phyloP scores from a whole-genome alignment of 2,329 filamentous ascomycete genomes.

The Beauveria asiatica region DNA sequence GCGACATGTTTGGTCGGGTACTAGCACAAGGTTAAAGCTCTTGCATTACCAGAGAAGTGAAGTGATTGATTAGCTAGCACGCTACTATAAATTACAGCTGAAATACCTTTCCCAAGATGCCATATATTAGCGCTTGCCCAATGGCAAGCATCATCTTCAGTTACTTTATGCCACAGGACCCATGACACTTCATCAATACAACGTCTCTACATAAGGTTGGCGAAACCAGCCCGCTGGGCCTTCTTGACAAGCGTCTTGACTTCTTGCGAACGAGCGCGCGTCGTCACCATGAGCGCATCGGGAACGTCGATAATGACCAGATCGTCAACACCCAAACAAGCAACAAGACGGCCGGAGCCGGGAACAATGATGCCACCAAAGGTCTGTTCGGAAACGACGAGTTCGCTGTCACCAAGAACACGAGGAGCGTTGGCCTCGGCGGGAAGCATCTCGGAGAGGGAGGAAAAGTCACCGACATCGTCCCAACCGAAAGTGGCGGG shows the following conservation, averaged over 20 bases:
- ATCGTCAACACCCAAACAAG: slow-evolving; percentile 20
- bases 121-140: slow-evolving; percentile 4
- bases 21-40: neutral
- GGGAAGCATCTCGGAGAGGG: slow-evolving; percentile 20
- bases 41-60: neutral
- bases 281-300: slow-evolving; percentile 21
- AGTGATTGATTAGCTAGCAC: slow-evolving; percentile 11
- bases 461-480: slow-evolving; percentile 21
- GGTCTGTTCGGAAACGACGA: slow-evolving; percentile 19
- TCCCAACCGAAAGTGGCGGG: slow-evolving; percentile 21
- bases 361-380: slow-evolving; percentile 20
- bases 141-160: neutral
- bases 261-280: slow-evolving; percentile 20
- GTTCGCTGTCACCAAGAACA: slow-evolving; percentile 17
- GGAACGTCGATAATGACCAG: slow-evolving; percentile 20
- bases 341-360: slow-evolving; percentile 19
- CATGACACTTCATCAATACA: slow-evolving; percentile 7
- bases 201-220: slow-evolving; percentile 15
- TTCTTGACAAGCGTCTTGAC: slow-evolving; percentile 21
- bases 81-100: slow-evolving; percentile 12
- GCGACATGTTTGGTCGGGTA: too few species aligned
- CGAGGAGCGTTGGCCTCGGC: slow-evolving; percentile 18
- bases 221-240: slow-evolving; percentile 18
- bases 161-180: neutral
- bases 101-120: slow-evolving; percentile 8